phyloP scores from a whole-genome alignment of 2,329 filamentous ascomycete species.

The Bisporella sp. region DNA sequence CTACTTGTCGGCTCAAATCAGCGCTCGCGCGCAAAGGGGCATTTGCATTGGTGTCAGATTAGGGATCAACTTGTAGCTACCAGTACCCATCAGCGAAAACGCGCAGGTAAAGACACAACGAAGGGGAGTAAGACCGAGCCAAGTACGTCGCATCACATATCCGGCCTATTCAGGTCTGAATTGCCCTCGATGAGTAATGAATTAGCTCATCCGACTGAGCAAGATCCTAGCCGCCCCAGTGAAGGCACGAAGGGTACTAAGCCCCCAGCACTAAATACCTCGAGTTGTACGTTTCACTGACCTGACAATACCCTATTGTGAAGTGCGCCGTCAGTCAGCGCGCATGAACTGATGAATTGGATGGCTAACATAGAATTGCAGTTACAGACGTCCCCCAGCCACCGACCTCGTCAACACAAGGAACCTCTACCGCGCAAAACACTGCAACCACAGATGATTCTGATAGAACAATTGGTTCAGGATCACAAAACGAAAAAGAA shows the following conservation, averaged over 20 bases:
- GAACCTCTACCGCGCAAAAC: conserved; percentile 22
- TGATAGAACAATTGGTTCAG: conserved; percentile 19
- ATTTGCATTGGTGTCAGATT: too few relatives aligned
- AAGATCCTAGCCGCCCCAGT: conserved; percentile 24
- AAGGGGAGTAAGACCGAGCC: too few relatives aligned
- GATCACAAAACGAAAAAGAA: conserved; percentile 22
- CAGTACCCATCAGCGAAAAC: conserved; percentile 2
- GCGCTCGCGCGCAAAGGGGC: too few relatives aligned
- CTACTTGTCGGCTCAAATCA: too few relatives aligned
- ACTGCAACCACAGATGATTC: conserved; percentile 24
- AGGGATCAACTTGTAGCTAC: too few relatives aligned
- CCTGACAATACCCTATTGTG: not conserved
- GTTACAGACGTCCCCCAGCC: conserved; percentile 21
- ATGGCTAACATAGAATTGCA: conserved; percentile 17
- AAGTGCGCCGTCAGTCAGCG: not conserved
- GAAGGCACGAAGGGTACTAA: conserved; percentile 23
- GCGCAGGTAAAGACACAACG: not conserved
- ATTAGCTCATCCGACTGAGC: conserved; percentile 27
- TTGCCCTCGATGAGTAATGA: conserved; percentile 33
- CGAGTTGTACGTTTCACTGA: conserved; percentile 20
- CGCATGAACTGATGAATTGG: not conserved
- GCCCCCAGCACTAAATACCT: conserved; percentile 25
- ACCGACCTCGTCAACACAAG: conserved; percentile 23
- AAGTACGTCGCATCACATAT: not conserved
- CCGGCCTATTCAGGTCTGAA: conserved; percentile 10